These are phyloP conservation scores for Candida nemodendra DNA, from an alignment of 805 yeast genomes.

Conservation along the genomic window DNA sequence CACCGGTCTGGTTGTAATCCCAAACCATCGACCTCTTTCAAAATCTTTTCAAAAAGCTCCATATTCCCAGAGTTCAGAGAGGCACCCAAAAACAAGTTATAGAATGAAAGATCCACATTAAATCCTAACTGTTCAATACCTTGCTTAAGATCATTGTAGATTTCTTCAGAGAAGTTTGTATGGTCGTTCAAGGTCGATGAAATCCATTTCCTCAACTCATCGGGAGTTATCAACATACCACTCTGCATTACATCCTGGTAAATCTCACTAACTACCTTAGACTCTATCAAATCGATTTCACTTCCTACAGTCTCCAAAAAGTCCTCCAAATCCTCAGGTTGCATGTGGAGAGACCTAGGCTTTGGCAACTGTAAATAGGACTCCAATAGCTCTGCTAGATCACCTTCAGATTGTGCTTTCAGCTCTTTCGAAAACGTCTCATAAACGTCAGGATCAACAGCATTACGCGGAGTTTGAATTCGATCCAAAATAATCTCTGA, in stretches of 20 bases:
- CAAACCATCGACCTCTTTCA: constrained; percentile 13
- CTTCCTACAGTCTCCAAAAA: constrained; percentile 16
- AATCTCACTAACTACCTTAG: constrained; percentile 11
- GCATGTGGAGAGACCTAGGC: constrained; percentile 20
- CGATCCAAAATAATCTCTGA: constrained; percentile 15
- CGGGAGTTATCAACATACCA: constrained; percentile 20
- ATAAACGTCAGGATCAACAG: constrained; percentile 12
- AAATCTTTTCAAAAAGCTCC: constrained; percentile 16
- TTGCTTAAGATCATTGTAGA: constrained; percentile 10
- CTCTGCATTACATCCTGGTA: constrained; percentile 20
- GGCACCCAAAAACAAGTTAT: constrained; percentile 17
- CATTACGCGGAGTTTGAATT: constrained; percentile 8
- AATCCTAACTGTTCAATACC: constrained; percentile 15
- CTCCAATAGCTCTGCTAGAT: constrained; percentile 7
- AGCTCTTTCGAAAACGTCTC: constrained; percentile 11
- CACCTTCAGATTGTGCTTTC: constrained; percentile 2
- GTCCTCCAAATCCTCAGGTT: constrained; percentile 20
- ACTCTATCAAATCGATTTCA: constrained; percentile 12
- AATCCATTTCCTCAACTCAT: constrained; percentile 18
- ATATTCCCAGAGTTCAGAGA: constrained; percentile 15
- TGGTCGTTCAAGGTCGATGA: constrained; percentile 8
- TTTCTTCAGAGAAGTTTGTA: constrained; percentile 10
- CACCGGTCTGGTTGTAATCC: constrained; percentile 20
- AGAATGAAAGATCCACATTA: constrained; percentile 13
- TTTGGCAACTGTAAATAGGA: constrained; percentile 19